phyloP scores from a whole-genome alignment of 2,329 filamentous ascomycete species.

The Scopulariopsis brevicaulis region DNA sequence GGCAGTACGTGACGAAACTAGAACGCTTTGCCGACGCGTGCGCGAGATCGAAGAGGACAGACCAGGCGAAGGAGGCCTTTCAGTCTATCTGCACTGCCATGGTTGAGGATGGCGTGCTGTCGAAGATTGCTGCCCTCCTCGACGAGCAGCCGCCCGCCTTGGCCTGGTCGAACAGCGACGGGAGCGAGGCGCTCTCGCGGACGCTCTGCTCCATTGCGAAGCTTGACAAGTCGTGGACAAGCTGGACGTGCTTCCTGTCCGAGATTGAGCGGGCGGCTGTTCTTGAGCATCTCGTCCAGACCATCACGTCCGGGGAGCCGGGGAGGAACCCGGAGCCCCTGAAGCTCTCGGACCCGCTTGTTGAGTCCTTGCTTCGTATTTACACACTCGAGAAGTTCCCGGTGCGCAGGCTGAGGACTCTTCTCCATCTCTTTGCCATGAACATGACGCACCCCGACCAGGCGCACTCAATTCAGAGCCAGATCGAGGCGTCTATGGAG shows the following conservation, averaged over 20 bases:
- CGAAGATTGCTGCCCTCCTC: conserved; percentile 38
- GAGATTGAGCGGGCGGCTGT: conserved; percentile 43
- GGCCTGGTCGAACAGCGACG: conserved; percentile 41
- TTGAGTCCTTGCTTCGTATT: conserved; percentile 34
- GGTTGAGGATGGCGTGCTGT: conserved; percentile 44
- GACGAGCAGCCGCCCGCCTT: conserved; percentile 33
- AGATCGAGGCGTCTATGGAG: conserved; percentile 24
- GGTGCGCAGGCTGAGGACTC: conserved; percentile 37
- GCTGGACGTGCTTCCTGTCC: conserved; percentile 42
- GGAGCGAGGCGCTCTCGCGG: conserved; percentile 42
- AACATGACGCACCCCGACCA: conserved; percentile 32
- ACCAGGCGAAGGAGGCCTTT: conserved; percentile 47
- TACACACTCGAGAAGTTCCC: conserved; percentile 39
- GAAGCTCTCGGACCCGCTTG: conserved; percentile 30
- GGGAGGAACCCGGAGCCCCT: conserved; percentile 19
- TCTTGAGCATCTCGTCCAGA: conserved; percentile 48
- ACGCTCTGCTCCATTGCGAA: conserved; percentile 49
- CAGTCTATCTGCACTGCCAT: conserved; percentile 50
- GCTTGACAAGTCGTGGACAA: conserved; percentile 41
- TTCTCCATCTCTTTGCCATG: conserved; percentile 35
- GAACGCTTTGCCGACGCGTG: conserved; percentile 55
- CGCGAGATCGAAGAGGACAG: conserved; percentile 35
- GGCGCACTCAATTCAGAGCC: conserved; percentile 23
- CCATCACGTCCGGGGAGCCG: conserved; percentile 25
- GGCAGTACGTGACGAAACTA: conserved; percentile 50